Evolutionary conservation across 139 green algal species (phyloP).

Genomic region (Auxenochlorella pyrenoidosa): DNA sequence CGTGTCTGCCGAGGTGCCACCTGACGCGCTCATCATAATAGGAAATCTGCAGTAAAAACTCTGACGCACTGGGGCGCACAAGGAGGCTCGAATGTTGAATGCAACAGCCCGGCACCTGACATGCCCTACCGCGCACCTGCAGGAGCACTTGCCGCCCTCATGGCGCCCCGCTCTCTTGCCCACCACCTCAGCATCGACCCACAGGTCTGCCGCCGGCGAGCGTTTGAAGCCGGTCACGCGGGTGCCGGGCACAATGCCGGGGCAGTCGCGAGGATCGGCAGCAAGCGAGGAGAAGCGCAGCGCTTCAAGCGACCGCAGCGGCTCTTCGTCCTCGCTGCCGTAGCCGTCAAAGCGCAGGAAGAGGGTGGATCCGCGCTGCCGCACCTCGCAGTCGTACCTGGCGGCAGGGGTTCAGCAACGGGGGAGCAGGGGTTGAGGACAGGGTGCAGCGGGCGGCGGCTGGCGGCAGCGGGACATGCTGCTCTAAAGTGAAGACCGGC

Average conservation of each 20-base stretch:
- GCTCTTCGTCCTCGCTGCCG: constrained; percentile 13
- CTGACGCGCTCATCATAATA: too few relatives aligned
- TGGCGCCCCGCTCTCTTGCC: not conserved
- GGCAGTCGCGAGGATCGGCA: constrained; percentile 4
- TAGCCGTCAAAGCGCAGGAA: constrained; percentile 16
- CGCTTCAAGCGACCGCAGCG: not conserved
- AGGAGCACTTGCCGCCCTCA: constrained; percentile 2
- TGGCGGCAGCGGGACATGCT: not conserved
- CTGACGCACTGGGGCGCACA: too few relatives aligned
- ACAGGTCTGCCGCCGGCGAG: not conserved
- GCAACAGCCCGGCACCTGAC: too few relatives aligned
- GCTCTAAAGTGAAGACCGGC: not conserved
- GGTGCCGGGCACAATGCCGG: not conserved
- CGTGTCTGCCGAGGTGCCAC: too few relatives aligned
- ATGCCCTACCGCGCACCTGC: not conserved
- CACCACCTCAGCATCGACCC: constrained; percentile 29
- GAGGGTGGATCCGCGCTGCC: not conserved
- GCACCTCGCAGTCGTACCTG: constrained; percentile 37
- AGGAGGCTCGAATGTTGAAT: not conserved
- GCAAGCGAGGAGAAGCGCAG: constrained; percentile 6
- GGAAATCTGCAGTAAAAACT: too few relatives aligned
- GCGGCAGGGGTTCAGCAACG: not conserved
- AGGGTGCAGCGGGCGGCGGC: not conserved
- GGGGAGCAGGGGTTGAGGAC: not conserved
- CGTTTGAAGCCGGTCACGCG: constrained; percentile 28